Base-by-base conservation (phyloP, 2,329 filamentous ascomycete species). In the Setomelanomma holmii region DNA sequence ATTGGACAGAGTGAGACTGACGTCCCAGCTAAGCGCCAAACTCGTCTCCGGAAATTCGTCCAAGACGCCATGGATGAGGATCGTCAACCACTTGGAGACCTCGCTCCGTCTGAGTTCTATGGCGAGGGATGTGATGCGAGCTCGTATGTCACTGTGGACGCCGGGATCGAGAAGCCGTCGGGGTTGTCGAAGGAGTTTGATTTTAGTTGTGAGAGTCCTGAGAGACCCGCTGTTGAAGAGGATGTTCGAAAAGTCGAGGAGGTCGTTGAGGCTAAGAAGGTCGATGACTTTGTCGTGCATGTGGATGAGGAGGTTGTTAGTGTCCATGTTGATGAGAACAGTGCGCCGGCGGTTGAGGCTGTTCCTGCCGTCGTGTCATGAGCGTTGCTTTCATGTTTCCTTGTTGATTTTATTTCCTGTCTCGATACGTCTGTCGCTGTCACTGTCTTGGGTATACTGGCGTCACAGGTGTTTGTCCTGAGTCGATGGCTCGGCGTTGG, bases 51-150 rank as follows among this genome's bases (percentile, higher is more conserved):
- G 21, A 67, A 64, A 20, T 50, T 68, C 24, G 60, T 67, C 2
- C 67, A 67, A n/a, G 73, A 76, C 48, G 68, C 67, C 10, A 77
- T 76, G 75, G 72, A 75, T 39, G 71, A 76, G 50, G 75, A 76
- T 30, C 69, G 75, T 22, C 63, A 59, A 30, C 72, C 75, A n/a
- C 53, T 77, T 17, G 66, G 64, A 6, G 72, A 75, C 34, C 58
- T 77, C 10, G 61, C 57, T 8, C 64, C 72, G n/a, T 58, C 58
- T 10, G 71, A 76, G 16, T 77, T 73, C 57, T 77, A 76, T 47
- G 73, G 53, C 19, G 67, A 71, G n/a, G 75, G 75, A 0, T 67
- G 73, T 24, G 69, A 75, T 51, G 68, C 66, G 1, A 60, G 49
- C 8, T 68, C 61, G 2, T 72, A 71, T 45, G 71, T 75, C 24